A percentile compares a stretch with the other conserved stretches of the same genome.
Conservation (phyloP, 2,329 filamentous ascomycete species). For the Basipetospora chlamydospora region DNA sequence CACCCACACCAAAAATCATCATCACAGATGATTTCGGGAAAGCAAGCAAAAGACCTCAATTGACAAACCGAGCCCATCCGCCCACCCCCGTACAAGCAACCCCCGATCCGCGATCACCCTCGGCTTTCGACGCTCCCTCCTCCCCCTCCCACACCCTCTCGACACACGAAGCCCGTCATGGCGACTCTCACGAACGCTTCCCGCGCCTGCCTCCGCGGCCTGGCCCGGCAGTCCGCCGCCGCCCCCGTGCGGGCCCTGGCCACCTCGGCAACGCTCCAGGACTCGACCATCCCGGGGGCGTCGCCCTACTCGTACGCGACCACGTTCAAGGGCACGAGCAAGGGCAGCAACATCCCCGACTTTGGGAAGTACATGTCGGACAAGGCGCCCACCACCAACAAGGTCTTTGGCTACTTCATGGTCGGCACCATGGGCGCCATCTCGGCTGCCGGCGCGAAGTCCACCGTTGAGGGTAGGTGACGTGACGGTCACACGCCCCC, state of each 20-base stretch:
- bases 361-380: conserved; percentile 78
- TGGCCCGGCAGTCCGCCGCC: conserved; percentile 24
- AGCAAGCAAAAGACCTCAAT: conserved; percentile 8
- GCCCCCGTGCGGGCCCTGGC: conserved; percentile 38
- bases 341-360: conserved; percentile 63
- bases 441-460: conserved; percentile 87
- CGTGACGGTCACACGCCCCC: too few species aligned
- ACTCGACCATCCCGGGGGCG: conserved; percentile 24
- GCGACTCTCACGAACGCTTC: conserved; percentile 55
- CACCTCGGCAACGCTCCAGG: conserved; percentile 34
- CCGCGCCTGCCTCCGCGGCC: conserved; percentile 51
- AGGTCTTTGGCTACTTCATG: conserved; percentile 96
- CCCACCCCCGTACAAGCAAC: conserved; percentile 11
- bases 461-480: conserved; percentile 84
- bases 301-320: conserved; percentile 27
- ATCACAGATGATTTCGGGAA: conserved; percentile 4
- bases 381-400: conserved; percentile 54
- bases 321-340: conserved; percentile 41
- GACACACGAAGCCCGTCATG: conserved; percentile 30
- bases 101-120: too few species aligned
- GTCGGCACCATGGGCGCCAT: conserved; percentile 89
- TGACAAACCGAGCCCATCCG: conserved; percentile 17
- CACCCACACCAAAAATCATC: conserved; percentile 5
- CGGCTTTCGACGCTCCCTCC: too few species aligned
- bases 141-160: conserved; percentile 14